Base-by-base conservation (phyloP, 352 stramenopile species). In the Pelagophyceae sp. region DNA sequence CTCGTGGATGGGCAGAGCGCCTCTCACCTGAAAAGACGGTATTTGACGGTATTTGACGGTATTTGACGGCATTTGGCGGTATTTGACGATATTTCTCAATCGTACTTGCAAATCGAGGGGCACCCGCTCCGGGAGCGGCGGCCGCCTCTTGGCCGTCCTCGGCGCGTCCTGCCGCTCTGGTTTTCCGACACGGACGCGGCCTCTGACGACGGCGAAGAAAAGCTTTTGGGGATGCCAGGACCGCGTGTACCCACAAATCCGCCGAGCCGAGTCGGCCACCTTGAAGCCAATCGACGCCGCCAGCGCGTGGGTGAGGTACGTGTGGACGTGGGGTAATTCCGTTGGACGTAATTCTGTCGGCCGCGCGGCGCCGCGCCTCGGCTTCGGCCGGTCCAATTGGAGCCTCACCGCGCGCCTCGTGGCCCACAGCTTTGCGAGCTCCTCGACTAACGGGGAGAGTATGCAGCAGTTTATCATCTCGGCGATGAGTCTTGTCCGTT, bases 131-230 rank as follows among this genome's bases (percentile, higher is more conserved):
- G n/a, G n/a, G n/a, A n/a, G n/a, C n/a, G n/a, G n/a, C n/a, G n/a
- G n/a, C n/a, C n/a, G n/a, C n/a, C n/a, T n/a, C n/a, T n/a, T n/a
- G n/a, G n/a, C n/a, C n/a, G n/a, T n/a, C n/a, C n/a, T n/a, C n/a
- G n/a, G n/a, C n/a, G n/a, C n/a, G n/a, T n/a, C n/a, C n/a, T n/a
- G n/a, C n/a, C n/a, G n/a, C n/a, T n/a, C n/a, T n/a, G n/a, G n/a
- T n/a, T n/a, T n/a, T n/a, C n/a, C n/a, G n/a, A n/a, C n/a, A n/a
- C n/a, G n/a, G n/a, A n/a, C n/a, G n/a, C n/a, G n/a, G n/a, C n/a
- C n/a, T n/a, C n/a, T n/a, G n/a, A n/a, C n/a, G 23, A 65, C 58
- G n/a, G 61, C 61, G 61, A 71, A 71, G 33, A 71, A 38, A 3
- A 40, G 17, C 61, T 71, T 71, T 31, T 71, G 61, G 3, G 61